Percentiles rank a stretch among this genome's conserved stretches.
Evolutionary conservation across 1,139 yeast genomes (phyloP).

Genomic region (Hansenula anomala): DNA sequence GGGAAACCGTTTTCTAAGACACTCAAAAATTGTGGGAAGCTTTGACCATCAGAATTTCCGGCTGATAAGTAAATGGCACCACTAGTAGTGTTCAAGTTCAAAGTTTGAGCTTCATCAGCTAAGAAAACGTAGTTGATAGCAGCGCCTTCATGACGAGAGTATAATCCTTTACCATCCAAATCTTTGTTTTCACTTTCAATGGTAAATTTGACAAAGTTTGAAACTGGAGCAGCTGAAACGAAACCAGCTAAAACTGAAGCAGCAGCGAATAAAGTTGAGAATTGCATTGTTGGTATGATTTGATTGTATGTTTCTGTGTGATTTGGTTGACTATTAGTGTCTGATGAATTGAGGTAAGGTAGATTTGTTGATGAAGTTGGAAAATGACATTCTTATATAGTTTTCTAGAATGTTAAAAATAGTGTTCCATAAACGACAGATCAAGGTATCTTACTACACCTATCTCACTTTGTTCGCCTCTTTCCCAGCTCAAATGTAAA

Average conservation of each 20-base stretch:
- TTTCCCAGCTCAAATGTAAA: no score
- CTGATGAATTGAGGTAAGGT: neutral
- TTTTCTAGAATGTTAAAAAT: neutral
- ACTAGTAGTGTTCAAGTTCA: neutral
- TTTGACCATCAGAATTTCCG: neutral
- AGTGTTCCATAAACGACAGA: no score
- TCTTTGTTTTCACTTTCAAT: neutral
- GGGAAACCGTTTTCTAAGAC: constrained; percentile 1
- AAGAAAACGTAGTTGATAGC: constrained; percentile 36
- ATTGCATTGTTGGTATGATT: neutral
- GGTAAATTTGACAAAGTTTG: neutral
- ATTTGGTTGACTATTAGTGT: neutral
- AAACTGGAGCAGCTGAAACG: neutral
- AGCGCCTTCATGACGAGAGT: constrained; percentile 46
- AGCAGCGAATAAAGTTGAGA: neutral
- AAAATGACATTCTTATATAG: neutral
- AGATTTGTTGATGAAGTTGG: neutral
- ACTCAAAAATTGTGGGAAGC: neutral
- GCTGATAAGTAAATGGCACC: neutral
- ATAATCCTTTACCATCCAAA: constrained; percentile 1
- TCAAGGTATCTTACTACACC: no score
- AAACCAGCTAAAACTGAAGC: neutral
- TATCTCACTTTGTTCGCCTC: no score
- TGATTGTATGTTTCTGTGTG: neutral
- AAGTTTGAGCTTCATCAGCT: neutral